phyloP scores from a whole-genome alignment of 2,329 filamentous ascomycete genomes.

The Colletotrichum chlorophyti region DNA sequence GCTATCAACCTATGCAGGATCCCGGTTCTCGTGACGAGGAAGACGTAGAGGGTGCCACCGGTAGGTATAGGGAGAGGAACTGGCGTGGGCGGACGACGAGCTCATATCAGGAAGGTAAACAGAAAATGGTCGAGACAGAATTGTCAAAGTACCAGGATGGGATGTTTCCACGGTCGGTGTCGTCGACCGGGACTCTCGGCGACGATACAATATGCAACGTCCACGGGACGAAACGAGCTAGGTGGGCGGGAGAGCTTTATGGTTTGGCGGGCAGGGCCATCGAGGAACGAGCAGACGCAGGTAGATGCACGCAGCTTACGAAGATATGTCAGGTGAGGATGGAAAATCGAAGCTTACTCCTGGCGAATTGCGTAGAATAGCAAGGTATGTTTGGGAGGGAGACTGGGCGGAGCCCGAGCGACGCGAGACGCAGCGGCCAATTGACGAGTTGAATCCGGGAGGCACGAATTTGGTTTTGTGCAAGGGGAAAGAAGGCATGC shows the following conservation, averaged over 20 bases:
- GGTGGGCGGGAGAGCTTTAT: too few species aligned
- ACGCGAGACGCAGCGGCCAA: conserved; percentile 23
- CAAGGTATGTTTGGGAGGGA: conserved; percentile 17
- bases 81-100: not conserved
- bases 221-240: too few species aligned
- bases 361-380: not conserved
- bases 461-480: too few species aligned
- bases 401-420: conserved; percentile 24
- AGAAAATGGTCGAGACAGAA: too few species aligned
- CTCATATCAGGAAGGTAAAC: too few species aligned
- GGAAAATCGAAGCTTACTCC: not conserved
- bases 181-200: too few species aligned
- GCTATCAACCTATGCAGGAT: not conserved
- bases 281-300: too few species aligned
- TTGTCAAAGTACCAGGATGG: too few species aligned
- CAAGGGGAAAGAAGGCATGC: not conserved
- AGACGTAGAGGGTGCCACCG: not conserved
- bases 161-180: too few species aligned
- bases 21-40: not conserved
- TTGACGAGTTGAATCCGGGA: not conserved
- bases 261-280: too few species aligned
- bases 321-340: not conserved
- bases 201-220: too few species aligned
- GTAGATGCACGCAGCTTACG: not conserved
- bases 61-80: not conserved